phyloP scores from a whole-genome alignment of 441 rosid genomes.

The Aquilaria agallochum region DNA sequence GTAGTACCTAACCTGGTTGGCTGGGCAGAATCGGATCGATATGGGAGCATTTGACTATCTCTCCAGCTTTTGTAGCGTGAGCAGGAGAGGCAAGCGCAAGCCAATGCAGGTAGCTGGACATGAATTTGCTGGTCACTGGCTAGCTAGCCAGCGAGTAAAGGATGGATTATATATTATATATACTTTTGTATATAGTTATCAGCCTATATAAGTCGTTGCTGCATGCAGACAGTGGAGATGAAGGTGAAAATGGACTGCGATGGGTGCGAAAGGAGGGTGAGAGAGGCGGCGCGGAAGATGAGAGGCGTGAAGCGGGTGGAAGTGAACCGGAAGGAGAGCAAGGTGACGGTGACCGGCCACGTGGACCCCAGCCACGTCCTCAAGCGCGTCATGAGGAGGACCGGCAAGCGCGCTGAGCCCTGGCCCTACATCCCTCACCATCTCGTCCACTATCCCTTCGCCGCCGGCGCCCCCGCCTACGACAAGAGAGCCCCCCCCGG shows the following conservation, averaged over 20 bases:
- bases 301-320: slow-evolving; percentile 82
- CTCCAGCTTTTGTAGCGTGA: slow-evolving; percentile 67
- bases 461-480: slow-evolving; percentile 42
- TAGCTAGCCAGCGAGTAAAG: neutral
- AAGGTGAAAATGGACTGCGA: slow-evolving; percentile 97
- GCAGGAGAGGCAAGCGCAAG: slow-evolving; percentile 68
- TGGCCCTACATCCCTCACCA: slow-evolving; percentile 96
- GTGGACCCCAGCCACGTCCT: slow-evolving; percentile 89
- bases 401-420: slow-evolving; percentile 83
- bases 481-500: slow-evolving; percentile 89
- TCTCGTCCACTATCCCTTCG: slow-evolving; percentile 63
- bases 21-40: slow-evolving; percentile 3
- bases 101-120: slow-evolving; percentile 69
- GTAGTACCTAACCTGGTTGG: too few species aligned
- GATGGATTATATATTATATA: neutral
- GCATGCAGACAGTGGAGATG: slow-evolving; percentile 77
- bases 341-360: slow-evolving; percentile 63
- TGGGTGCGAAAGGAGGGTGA: slow-evolving; percentile 90
- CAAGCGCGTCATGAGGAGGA: slow-evolving; percentile 66
- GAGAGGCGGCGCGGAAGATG: slow-evolving; percentile 60
- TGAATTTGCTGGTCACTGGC: neutral
- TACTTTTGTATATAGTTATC: neutral
- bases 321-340: slow-evolving; percentile 69
- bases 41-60: slow-evolving; percentile 93
- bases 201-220: neutral